Evolutionary conservation across 495 filamentous ascomycete species (phyloP).

Genomic region (Lasiosphaeriaceae sp.): DNA sequence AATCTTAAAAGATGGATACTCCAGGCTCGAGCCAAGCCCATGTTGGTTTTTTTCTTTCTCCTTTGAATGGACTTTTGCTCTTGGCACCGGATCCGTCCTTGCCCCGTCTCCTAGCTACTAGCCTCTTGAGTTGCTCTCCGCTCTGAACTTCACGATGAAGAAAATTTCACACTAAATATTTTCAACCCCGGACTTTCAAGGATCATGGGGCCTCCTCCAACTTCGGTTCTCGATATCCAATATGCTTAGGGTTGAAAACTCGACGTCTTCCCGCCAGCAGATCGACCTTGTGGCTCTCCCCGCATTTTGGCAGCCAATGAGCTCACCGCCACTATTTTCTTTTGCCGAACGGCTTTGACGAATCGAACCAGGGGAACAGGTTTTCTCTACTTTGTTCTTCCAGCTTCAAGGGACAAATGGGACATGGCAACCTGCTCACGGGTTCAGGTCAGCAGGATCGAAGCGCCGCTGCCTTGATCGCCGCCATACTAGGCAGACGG

Average conservation of each 20-base stretch:
- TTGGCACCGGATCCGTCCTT: too few relatives aligned
- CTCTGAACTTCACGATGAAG: background rate
- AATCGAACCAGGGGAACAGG: background rate
- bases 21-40: too few relatives aligned
- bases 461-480: too few relatives aligned
- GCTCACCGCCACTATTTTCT: background rate
- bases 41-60: too few relatives aligned
- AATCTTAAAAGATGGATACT: too few relatives aligned
- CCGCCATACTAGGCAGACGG: too few relatives aligned
- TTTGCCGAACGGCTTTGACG: background rate
- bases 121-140: background rate
- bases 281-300: background rate
- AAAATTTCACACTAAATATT: background rate
- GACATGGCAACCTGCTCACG: background rate
- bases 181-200: background rate
- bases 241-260: background rate
- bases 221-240: too few relatives aligned
- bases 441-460: constrained; percentile 1
- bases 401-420: background rate
- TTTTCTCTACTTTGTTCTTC: background rate
- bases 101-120: too few relatives aligned
- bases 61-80: too few relatives aligned
- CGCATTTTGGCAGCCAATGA: background rate
- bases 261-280: background rate
- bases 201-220: background rate